Evolutionary conservation across 2,329 filamentous ascomycete genomes (phyloP).

Genomic region (Ceratocystiopsis sp.): DNA sequence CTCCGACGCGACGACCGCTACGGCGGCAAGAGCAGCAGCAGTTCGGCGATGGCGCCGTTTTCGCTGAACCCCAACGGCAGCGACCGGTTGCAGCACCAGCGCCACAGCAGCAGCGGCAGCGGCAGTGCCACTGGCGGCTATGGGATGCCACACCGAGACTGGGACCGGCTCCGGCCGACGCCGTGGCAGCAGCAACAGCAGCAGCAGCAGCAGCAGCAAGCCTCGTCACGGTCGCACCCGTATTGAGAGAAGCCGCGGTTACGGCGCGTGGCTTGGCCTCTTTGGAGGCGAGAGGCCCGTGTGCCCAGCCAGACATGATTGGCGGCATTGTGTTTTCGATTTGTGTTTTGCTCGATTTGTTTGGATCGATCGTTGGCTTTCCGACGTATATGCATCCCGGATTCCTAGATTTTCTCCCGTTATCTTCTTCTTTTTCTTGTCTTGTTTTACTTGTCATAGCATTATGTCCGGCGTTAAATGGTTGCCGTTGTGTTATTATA

Average conservation of each 20-base stretch:
- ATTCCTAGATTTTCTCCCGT: not conserved
- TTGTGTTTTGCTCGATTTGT: not conserved
- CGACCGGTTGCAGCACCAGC: constrained; percentile 10
- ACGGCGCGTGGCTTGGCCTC: not conserved
- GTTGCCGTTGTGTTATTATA: too few species aligned
- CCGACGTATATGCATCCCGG: not conserved
- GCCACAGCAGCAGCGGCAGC: constrained; percentile 7
- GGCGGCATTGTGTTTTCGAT: not conserved
- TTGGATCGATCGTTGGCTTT: not conserved
- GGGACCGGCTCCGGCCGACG: constrained; percentile 10
- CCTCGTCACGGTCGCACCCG: constrained; percentile 6
- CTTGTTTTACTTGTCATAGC: too few species aligned
- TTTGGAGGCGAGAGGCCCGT: not conserved
- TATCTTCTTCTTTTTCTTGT: not conserved
- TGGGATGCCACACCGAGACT: constrained; percentile 5
- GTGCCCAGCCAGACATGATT: not conserved
- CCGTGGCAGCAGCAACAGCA: constrained; percentile 10
- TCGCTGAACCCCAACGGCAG: constrained; percentile 3
- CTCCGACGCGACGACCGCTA: not conserved
- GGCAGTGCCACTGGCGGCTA: constrained; percentile 8
- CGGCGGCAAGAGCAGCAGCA: constrained; percentile 10
- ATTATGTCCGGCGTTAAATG: too few species aligned
- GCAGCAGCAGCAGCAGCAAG: constrained; percentile 8
- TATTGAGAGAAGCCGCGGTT: constrained; percentile 1
- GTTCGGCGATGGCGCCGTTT: not conserved